phyloP scores from a whole-genome alignment of 805 yeast genomes.

The Sugiyamaella mastotermitis region DNA sequence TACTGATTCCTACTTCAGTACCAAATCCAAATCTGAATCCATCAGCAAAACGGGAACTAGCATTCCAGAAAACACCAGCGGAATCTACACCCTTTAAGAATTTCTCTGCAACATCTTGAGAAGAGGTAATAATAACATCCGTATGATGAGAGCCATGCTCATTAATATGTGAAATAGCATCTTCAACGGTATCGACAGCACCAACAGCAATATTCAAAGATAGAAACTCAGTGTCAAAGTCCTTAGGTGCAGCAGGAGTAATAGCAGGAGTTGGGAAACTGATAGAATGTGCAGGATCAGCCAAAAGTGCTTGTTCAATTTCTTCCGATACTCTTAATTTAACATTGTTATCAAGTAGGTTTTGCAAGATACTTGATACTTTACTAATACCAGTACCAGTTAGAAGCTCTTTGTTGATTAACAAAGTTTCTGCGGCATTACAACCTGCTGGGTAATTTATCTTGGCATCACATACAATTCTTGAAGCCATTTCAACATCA shows the following conservation, averaged over 20 bases:
- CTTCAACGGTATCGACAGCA: constrained; percentile 50
- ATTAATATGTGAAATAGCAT: constrained; percentile 84
- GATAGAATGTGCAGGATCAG: constrained; percentile 6
- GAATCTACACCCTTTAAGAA: constrained; percentile 87
- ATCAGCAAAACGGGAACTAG: constrained; percentile 95
- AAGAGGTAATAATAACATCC: constrained; percentile 81
- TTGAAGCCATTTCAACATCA: constrained; percentile 68
- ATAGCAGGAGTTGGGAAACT: constrained; percentile 15
- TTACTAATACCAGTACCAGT: constrained; percentile 23
- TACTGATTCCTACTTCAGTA: constrained; percentile 95
- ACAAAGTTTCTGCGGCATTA: constrained; percentile 86
- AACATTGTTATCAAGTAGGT: constrained; percentile 60
- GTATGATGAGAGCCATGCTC: constrained; percentile 94
- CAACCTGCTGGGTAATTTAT: constrained; percentile 99
- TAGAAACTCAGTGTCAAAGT: constrained; percentile 79
- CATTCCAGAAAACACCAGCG: constrained; percentile 97
- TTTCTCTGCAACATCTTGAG: constrained; percentile 60
- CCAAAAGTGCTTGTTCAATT: constrained; percentile 28
- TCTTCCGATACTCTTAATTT: constrained; percentile 61
- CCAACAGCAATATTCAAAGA: constrained; percentile 77
- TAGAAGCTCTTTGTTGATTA: constrained; percentile 43
- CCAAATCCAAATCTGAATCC: constrained; percentile 99
- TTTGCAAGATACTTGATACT: constrained; percentile 24
- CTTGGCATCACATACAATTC: constrained; percentile 77
- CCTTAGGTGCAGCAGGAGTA: constrained; percentile 49